These are phyloP conservation scores for Fusarium lateritium DNA, from an alignment of 2,329 filamentous ascomycete species.

Conservation along the genomic window DNA sequence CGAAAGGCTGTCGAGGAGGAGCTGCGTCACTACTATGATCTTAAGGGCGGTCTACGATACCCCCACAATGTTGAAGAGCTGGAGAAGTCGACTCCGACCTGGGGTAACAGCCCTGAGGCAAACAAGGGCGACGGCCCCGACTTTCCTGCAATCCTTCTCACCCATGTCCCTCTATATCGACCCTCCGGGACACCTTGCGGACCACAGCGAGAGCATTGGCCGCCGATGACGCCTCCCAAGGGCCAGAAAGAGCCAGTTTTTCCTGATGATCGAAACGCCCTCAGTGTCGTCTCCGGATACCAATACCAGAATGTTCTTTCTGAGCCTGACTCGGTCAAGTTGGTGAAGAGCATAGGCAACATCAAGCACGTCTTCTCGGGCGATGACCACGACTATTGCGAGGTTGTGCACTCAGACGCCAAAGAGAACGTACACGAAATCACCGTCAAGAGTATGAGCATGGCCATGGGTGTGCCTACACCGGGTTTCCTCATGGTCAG, in stretches of 20 bases:
- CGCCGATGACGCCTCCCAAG: constrained; percentile 74
- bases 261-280: constrained; percentile 81
- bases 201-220: constrained; percentile 86
- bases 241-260: constrained; percentile 68
- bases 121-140: constrained; percentile 67
- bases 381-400: constrained; percentile 98
- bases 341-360: constrained; percentile 85
- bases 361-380: constrained; percentile 91
- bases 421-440: constrained; percentile 81
- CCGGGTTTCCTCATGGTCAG: constrained; percentile 92
- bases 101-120: constrained; percentile 49
- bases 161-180: constrained; percentile 92
- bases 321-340: constrained; percentile 79
- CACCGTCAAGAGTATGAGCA: constrained; percentile 94
- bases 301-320: constrained; percentile 97
- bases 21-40: constrained; percentile 74
- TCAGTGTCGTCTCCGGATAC: constrained; percentile 84
- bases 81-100: constrained; percentile 58
- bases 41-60: constrained; percentile 69
- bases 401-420: constrained; percentile 82
- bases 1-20: constrained; percentile 78
- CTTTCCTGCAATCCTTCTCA: constrained; percentile 89
- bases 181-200: constrained; percentile 88
- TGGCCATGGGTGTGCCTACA: constrained; percentile 93
- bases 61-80: constrained; percentile 73